Base-by-base conservation (phyloP, 2,329 filamentous ascomycete genomes). In the Pseudopyrenochaeta lycopersici region DNA sequence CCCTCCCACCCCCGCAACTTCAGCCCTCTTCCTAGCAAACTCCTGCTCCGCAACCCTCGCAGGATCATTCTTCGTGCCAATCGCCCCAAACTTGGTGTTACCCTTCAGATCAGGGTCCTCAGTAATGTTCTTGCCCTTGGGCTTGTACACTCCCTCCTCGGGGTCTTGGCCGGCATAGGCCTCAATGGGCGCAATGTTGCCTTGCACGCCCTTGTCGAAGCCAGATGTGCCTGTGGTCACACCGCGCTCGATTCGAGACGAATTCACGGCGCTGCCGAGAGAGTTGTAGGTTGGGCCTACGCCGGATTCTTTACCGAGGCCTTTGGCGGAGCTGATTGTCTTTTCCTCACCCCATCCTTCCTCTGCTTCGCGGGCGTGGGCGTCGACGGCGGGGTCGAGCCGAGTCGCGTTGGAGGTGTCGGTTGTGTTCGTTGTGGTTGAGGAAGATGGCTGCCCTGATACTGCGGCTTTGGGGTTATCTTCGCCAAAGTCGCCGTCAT, bases 401-500 rank as follows among this genome's bases (percentile, higher is more conserved):
- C 72, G 78, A 9, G 71, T 81, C 3, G 85, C 82, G 43, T 76
- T 78, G 5, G 82, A 84, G 2, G 79, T 84, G 73, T 86, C 79
- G 53, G 79, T 84, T 60, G 77, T 88, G 72, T 82, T 83, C 46
- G 84, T 78, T 17, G 81, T 88, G 30, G 81, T 85, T 41, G 81
- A 80, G n/a, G 65, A 62, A 36, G 83, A 83, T 7, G 78, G 76
- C 44, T 86, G 82, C 12, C 76, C 71, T 29, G 78, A 77, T 5
- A 80, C 79, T 35, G 81, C 78, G 15, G 81, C 80, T 56, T 82
- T 79, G 20, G 81, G 78, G 76, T 91, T 90, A 51, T 82, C 74
- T 23, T 82, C 73, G 35, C 82, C 78, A 65, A 90, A 91, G 11
- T 74, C 78, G 60, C 89, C 90, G 52, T 82, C 82, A 18, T 78